Evolutionary conservation across 2,329 filamentous ascomycete genomes (phyloP).

Genomic region (Epichloe gansuensis): DNA sequence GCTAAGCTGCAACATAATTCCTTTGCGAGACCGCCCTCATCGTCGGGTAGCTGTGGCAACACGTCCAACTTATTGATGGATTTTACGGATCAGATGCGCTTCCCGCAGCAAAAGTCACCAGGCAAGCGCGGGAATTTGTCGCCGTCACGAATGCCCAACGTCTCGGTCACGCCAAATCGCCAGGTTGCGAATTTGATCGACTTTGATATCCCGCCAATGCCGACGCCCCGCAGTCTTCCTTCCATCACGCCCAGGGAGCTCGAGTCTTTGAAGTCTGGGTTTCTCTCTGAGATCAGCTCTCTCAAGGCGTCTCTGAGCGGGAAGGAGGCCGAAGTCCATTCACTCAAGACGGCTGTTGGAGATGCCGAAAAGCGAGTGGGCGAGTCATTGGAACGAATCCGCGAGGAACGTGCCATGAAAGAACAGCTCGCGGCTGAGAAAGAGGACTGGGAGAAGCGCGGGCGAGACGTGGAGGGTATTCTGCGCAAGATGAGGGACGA

Average conservation of each 20-base stretch:
- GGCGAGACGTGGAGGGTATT: conserved; percentile 74
- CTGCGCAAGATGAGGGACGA: conserved; percentile 72
- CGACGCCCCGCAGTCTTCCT: conserved; percentile 83
- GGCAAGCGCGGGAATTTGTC: conserved; percentile 21
- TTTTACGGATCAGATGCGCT: conserved; percentile 63
- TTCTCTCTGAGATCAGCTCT: conserved; percentile 88
- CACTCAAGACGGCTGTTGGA: conserved; percentile 72
- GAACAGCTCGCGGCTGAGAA: conserved; percentile 66
- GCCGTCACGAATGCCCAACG: conserved; percentile 19
- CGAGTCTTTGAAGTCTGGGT: conserved; percentile 81
- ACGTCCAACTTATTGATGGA: conserved; percentile 75
- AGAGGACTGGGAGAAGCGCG: conserved; percentile 72
- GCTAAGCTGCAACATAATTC: conserved; percentile 16
- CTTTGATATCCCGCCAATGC: conserved; percentile 79
- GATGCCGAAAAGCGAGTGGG: conserved; percentile 90
- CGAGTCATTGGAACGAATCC: conserved; percentile 69
- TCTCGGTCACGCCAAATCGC: conserved; percentile 34
- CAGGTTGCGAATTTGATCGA: conserved; percentile 57
- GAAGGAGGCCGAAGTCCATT: conserved; percentile 82
- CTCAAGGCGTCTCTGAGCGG: conserved; percentile 84
- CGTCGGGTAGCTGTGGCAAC: conserved; percentile 35
- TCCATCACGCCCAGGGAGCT: conserved; percentile 85
- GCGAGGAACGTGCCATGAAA: conserved; percentile 59
- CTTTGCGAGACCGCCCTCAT: conserved; percentile 21
- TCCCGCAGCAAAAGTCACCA: conserved; percentile 36